Evolutionary conservation across 495 filamentous ascomycete species (phyloP).

Genomic region (Penicillium paxilli): DNA sequence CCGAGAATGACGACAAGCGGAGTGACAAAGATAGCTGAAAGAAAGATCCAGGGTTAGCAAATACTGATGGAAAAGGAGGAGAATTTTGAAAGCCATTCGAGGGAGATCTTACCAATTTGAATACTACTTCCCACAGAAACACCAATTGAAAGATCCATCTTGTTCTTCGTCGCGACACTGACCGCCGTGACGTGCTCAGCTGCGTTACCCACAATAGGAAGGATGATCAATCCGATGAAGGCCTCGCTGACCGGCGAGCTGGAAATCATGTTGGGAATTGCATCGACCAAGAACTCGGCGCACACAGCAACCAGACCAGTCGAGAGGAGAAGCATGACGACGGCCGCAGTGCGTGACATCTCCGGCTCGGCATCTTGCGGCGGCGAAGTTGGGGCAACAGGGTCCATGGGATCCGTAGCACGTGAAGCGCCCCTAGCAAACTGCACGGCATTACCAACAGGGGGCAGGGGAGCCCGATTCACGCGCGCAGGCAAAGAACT

Average conservation of each 20-base stretch:
- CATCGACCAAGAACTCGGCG: conserved; percentile 83
- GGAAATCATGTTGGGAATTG: conserved; percentile 71
- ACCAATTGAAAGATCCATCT: conserved; percentile 93
- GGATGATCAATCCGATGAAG: conserved; percentile 85
- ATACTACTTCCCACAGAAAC: conserved; percentile 87
- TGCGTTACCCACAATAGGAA: conserved; percentile 90
- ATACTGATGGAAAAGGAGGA: not conserved
- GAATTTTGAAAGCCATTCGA: no score
- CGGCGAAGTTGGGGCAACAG: conserved; percentile 29
- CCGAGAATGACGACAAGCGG: conserved; percentile 87
- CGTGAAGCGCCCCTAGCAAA: conserved; percentile 41
- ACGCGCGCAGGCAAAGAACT: conserved; percentile 76
- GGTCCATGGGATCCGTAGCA: conserved; percentile 17
- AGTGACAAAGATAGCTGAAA: conserved; percentile 76
- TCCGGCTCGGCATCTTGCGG: conserved; percentile 47
- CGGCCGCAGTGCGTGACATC: conserved; percentile 72
- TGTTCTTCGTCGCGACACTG: conserved; percentile 87
- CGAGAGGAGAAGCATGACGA: conserved; percentile 71
- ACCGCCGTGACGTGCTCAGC: conserved; percentile 92
- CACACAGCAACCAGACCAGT: conserved; percentile 82
- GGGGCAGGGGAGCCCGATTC: conserved; percentile 50
- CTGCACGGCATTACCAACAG: conserved; percentile 39
- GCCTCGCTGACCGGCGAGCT: conserved; percentile 66
- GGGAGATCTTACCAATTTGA: conserved; percentile 51
- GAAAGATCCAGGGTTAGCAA: not conserved